Conservation (phyloP, 176 grass and related monocot genomes). For the Bonia amplexicaulis region DNA sequence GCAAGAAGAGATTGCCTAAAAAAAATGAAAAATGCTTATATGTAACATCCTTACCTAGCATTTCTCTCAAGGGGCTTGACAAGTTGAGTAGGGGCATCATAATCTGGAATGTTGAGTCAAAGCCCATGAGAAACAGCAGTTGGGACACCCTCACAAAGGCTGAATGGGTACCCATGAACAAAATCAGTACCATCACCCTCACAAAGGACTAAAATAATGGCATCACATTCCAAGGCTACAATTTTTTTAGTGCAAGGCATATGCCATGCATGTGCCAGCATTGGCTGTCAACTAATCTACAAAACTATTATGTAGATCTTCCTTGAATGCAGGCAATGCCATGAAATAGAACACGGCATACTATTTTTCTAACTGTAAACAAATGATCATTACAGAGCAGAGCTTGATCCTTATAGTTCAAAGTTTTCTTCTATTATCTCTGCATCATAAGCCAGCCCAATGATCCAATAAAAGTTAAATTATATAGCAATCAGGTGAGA, state of each 20-base stretch:
- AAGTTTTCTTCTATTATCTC: not conserved
- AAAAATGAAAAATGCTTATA: not conserved
- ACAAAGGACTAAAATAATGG: constrained; percentile 9
- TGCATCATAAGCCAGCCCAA: not conserved
- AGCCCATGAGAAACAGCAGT: constrained; percentile 61
- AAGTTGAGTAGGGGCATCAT: constrained; percentile 68
- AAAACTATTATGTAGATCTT: not conserved
- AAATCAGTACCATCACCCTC: not conserved
- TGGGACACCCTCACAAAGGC: constrained; percentile 33
- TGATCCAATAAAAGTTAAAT: not conserved
- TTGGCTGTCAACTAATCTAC: not conserved
- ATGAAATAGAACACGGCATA: not conserved
- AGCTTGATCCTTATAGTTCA: not conserved
- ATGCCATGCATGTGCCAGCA: not conserved
- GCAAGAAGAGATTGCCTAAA: not conserved
- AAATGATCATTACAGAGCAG: not conserved
- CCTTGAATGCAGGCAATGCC: not conserved
- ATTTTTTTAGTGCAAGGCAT: not conserved
- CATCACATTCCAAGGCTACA: not conserved
- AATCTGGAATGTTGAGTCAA: constrained; percentile 73
- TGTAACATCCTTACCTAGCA: constrained; percentile 2
- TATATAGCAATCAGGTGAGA: not conserved
- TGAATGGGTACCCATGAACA: constrained; percentile 42
- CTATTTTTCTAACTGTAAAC: not conserved
- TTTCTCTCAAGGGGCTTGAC: constrained; percentile 65